Base-by-base conservation (phyloP, 2,329 filamentous ascomycete genomes). In the Ambrosiella beaveri region DNA sequence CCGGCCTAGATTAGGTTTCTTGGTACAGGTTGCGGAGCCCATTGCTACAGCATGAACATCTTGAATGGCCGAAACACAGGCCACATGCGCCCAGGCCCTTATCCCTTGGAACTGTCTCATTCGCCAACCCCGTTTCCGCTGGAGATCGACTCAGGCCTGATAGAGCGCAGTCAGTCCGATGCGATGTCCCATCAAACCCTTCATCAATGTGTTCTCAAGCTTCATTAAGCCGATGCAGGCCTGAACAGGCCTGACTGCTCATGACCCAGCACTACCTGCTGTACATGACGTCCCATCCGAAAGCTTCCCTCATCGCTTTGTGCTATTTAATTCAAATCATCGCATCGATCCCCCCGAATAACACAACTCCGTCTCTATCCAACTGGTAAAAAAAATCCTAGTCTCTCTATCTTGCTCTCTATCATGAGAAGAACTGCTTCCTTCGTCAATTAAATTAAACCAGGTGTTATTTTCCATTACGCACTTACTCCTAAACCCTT, bases 401-500 rank as follows among this genome's bases (percentile, higher is more conserved):
- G 13, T 47, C 13, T 47, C 5, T 17, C 44, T 2, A 47, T 15
- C 44, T 27, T 27, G 27, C 27, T 27, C 44, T 3, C 44, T 2
- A 11, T 47, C 2, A 17, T 17, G 44, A 13, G n/a, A 17, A 47
- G 27, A 27, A 27, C 27, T 27, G 27, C 27, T 47, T 5, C 44
- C 44, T 15, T 47, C 11, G 15, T 17, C 44, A 47, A 19, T n/a
- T 47, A 2, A 8, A 13, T 12, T 12, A 13, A 47, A 17, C 44
- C 44, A 17, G 19, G 47, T 36, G 47, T 35, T 7, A 51, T 51
- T 51, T 51, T 51, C n/a, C 17, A 9, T 27, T 9, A n/a, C 38
- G 47, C 56, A 52, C 37, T 52, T 9, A 11, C 47, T 12, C 45
- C 56, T 57, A 44, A 41, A n/a, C 56, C 36, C 6, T 57, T 53